phyloP scores from a whole-genome alignment of 805 yeast genomes.

The Yamadazyma philogaea region DNA sequence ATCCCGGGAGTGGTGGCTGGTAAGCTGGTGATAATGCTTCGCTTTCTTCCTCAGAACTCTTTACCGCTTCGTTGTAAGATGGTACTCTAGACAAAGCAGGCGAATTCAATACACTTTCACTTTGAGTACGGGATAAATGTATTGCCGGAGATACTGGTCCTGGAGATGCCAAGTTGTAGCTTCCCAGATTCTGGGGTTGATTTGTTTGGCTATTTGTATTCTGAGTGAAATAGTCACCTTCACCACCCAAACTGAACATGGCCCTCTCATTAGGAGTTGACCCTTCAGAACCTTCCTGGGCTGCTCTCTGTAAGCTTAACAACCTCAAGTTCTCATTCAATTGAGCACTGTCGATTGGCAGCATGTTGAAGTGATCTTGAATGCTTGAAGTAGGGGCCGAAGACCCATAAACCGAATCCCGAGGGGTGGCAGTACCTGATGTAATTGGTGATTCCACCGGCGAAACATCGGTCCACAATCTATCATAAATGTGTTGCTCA shows the following conservation, averaged over 20 bases:
- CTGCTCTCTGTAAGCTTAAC: conserved; percentile 48
- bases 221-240: conserved; percentile 32
- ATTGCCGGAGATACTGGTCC: conserved; percentile 51
- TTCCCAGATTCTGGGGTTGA: neutral
- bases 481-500: conserved; percentile 76
- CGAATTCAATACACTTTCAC: conserved; percentile 31
- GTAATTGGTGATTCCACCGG: conserved; percentile 45
- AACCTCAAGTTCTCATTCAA: conserved; percentile 52
- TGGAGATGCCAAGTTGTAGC: conserved; percentile 26
- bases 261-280: conserved; percentile 27
- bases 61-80: conserved; percentile 76
- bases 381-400: conserved; percentile 3
- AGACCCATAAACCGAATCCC: conserved; percentile 1
- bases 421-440: conserved; percentile 44
- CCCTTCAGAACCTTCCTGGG: conserved; percentile 25
- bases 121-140: conserved; percentile 59
- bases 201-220: conserved; percentile 11
- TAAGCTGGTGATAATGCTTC: conserved; percentile 63
- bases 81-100: conserved; percentile 65
- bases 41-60: conserved; percentile 35
- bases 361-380: conserved; percentile 23
- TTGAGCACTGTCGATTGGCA: conserved; percentile 36
- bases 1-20: conserved; percentile 47
- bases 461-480: conserved; percentile 66
- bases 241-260: conserved; percentile 34